These are phyloP conservation scores for Kwoniella botswanensis DNA, from an alignment of 768 basidiomycete genomes.

Conservation along the genomic window DNA sequence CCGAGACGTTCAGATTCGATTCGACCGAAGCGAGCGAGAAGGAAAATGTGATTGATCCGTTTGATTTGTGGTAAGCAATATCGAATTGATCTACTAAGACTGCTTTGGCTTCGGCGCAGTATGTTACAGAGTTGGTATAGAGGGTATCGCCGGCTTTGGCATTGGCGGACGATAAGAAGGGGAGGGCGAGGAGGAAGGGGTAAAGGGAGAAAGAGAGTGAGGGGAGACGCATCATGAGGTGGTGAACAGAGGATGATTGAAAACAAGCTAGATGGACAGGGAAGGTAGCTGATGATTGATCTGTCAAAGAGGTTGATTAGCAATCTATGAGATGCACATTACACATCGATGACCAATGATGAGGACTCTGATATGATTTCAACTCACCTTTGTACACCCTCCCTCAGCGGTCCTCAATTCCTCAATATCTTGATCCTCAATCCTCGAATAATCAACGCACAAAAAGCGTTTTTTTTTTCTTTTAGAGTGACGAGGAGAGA, in stretches of 20 bases:
- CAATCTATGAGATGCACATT: no score
- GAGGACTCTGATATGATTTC: no score
- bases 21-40: constrained; percentile 83
- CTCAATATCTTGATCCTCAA: background rate
- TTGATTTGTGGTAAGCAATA: constrained; percentile 50
- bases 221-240: constrained; percentile 25
- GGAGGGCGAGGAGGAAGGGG: constrained; percentile 20
- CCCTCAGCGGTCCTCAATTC: background rate
- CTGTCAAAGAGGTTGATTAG: background rate
- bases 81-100: constrained; percentile 53
- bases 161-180: constrained; percentile 7
- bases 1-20: constrained; percentile 71
- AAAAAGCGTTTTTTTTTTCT: constrained; percentile 7
- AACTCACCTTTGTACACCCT: background rate
- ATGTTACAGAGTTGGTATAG: constrained; percentile 50
- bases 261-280: background rate
- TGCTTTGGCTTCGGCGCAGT: constrained; percentile 52
- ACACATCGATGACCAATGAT: no score
- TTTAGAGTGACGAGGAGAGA: background rate
- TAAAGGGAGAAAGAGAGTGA: constrained; percentile 6
- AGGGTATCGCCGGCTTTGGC: constrained; percentile 27
- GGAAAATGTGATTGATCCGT: constrained; percentile 76
- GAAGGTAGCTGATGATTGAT: background rate
- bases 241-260: constrained; percentile 4
- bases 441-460: background rate